Conservation (phyloP, 225 moss, liverwort and hornwort genomes). For the Neckera pumila region DNA sequence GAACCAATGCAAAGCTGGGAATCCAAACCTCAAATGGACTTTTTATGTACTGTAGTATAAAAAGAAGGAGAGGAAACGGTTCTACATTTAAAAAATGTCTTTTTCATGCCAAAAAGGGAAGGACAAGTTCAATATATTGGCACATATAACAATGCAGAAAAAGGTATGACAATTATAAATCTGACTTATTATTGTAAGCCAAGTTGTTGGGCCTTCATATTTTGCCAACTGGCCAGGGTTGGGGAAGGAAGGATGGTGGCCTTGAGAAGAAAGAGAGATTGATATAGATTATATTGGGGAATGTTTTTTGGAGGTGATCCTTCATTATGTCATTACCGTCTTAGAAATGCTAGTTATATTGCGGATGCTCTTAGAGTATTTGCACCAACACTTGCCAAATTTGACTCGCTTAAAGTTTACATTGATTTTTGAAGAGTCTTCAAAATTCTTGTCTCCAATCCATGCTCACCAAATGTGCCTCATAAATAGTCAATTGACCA, state of each 20-base stretch:
- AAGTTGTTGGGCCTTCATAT: background rate
- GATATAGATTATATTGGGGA: background rate
- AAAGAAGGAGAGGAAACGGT: background rate
- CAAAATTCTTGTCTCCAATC: accelerated
- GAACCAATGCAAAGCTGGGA: too few species aligned
- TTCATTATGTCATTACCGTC: accelerated
- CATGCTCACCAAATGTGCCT: accelerated
- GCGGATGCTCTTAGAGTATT: background rate
- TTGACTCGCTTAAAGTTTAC: background rate
- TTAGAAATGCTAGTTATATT: accelerated
- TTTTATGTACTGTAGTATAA: accelerated
- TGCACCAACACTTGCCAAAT: accelerated
- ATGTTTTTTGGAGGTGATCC: background rate
- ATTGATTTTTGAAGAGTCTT: background rate
- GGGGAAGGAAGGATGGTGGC: background rate
- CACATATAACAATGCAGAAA: background rate
- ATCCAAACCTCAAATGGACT: background rate
- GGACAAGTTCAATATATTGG: too few species aligned
- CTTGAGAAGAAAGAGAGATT: accelerated
- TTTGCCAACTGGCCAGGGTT: background rate
- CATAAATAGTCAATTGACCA: background rate
- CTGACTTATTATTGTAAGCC: background rate
- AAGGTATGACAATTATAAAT: background rate
- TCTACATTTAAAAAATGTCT: background rate
- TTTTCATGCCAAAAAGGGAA: background rate